Evolutionary conservation across 2,329 filamentous ascomycete genomes (phyloP), one percentile per base, ranked within the genome.

Genomic region (Phyllachora maydis): DNA sequence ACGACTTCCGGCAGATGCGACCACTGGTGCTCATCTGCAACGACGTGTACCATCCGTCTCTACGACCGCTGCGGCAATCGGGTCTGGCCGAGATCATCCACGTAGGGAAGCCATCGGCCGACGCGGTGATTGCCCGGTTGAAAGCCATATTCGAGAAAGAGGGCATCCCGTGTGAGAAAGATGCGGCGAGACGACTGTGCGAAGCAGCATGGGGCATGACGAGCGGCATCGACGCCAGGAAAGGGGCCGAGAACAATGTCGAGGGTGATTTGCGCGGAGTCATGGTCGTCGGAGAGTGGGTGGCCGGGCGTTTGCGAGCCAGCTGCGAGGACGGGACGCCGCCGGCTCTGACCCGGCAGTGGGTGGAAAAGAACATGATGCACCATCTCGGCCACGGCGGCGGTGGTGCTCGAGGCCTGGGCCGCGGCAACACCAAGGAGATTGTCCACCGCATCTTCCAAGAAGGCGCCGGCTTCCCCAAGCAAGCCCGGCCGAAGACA

Each of bases 1-100:
- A 95, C 38, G 74, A 72, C 28, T 98, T 98, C 41, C 66, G 76
- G 19, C 62, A 93, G 30, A 65, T 91, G 49, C 64, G 88, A 21
- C 88, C 88, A 0, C 56, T 98, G 15, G 81, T 98, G 23, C 57
- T 98, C 22, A 88, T 98, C 35, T 98, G 88, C 54, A 98, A 98
- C 38, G 90, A 98, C 43, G 69, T 95, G 1, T 98, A 98, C 40
- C 82, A 92, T 35, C 72, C 85, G 4, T 78, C 83, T 11, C 59
- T 98, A 19, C 66, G 82, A 14, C 82, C 79, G 0, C 56, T 98
- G 6, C 69, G 88, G n/a, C 76, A 85, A 32, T 83, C 81, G 0
- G 68, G 58, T 5, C 51, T 88, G 23, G 88, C 85, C 0, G 88
- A 98, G 43, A 70, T 95, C 18, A 72, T 98, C 12, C 82, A 91